These are phyloP conservation scores for Epichloe bromicola DNA, from an alignment of 2,329 filamentous ascomycete species.

Conservation along the genomic window DNA sequence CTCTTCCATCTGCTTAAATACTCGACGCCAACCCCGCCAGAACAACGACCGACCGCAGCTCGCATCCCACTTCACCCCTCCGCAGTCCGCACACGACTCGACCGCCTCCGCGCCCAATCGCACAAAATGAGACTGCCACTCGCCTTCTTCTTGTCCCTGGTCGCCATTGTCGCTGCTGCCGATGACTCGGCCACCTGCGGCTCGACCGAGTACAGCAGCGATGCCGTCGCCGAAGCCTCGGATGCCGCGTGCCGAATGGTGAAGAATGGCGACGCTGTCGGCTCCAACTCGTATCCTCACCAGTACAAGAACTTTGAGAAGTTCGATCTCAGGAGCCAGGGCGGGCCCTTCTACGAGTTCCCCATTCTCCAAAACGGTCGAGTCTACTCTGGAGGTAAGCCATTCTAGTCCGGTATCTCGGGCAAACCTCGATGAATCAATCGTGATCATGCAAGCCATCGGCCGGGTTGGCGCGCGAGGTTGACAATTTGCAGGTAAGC, in stretches of 20 bases:
- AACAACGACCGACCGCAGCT: neutral
- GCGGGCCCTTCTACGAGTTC: constrained; percentile 50
- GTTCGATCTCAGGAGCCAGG: constrained; percentile 41
- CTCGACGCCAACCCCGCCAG: neutral
- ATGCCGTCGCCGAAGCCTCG: constrained; percentile 34
- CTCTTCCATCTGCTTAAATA: neutral
- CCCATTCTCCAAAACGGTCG: constrained; percentile 37
- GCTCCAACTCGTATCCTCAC: constrained; percentile 38
- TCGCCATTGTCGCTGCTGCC: constrained; percentile 6
- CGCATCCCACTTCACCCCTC: neutral
- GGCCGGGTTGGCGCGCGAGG: neutral
- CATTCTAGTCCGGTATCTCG: too few relatives aligned
- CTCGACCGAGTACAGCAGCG: constrained; percentile 31
- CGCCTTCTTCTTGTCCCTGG: constrained; percentile 7
- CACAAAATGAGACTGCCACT: constrained; percentile 2
- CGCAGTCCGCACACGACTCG: neutral
- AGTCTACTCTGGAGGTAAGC: constrained; percentile 41
- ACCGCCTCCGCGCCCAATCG: neutral
- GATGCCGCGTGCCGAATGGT: constrained; percentile 39
- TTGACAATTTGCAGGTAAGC: constrained; percentile 30
- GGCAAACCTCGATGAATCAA: neutral
- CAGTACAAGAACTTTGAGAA: constrained; percentile 49
- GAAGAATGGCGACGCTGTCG: constrained; percentile 22
- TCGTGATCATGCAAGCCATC: neutral
- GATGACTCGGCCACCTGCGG: constrained; percentile 34